phyloP scores from a whole-genome alignment of 208 protist species.

The Leptomonas seymouri region DNA sequence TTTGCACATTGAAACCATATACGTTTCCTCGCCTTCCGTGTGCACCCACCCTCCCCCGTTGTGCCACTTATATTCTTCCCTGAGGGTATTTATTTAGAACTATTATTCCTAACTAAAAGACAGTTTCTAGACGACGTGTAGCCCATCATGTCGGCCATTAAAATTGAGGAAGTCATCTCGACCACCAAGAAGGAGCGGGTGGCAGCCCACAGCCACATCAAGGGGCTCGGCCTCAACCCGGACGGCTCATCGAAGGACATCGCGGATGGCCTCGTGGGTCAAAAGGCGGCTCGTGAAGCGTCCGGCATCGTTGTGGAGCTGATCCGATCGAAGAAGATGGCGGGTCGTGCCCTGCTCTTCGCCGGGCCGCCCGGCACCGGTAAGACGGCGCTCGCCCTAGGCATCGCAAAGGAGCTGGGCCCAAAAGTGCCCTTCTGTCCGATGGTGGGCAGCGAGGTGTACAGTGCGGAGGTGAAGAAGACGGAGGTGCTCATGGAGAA shows the following conservation, averaged over 20 bases:
- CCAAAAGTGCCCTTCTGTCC: conserved; percentile 99
- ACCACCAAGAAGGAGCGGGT: conserved; percentile 97
- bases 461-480: conserved; percentile 99
- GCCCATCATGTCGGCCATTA: conserved; percentile 83
- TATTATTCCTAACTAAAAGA: not conserved
- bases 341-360: conserved; percentile 99
- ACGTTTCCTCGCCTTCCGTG: conserved; percentile 23
- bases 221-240: conserved; percentile 97
- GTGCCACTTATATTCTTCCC: too few species aligned
- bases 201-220: conserved; percentile 98
- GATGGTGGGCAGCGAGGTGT: conserved; percentile 99
- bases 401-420: conserved; percentile 99
- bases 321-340: conserved; percentile 99
- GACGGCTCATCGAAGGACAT: conserved; percentile 86
- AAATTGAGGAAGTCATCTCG: conserved; percentile 97
- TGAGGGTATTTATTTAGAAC: too few species aligned
- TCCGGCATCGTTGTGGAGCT: conserved; percentile 98
- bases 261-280: conserved; percentile 98
- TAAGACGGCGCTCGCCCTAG: conserved; percentile 98
- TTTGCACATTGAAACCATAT: too few species aligned
- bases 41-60: not conserved
- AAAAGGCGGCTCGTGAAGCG: conserved; percentile 98
- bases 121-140: not conserved
- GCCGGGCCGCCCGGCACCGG: conserved; percentile 99
- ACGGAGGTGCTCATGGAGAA: conserved; percentile 99